Evolutionary conservation across 352 stramenopile genomes (phyloP).

Genomic region (Globisporangium iwayamae): DNA sequence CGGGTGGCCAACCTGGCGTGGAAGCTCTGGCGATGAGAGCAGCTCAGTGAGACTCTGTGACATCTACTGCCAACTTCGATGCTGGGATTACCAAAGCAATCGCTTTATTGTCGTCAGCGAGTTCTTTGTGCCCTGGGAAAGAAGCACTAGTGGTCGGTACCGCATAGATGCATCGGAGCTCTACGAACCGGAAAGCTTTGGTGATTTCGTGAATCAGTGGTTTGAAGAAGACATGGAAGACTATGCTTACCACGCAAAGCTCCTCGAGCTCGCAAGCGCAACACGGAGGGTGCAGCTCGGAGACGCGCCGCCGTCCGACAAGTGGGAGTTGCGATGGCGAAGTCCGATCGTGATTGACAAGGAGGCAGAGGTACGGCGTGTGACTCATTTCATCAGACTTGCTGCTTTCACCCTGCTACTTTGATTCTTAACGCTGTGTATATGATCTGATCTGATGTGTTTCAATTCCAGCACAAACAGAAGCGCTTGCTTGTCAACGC

Average conservation of each 20-base stretch:
- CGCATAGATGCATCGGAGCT: conserved; percentile 18
- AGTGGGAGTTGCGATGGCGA: conserved; percentile 79
- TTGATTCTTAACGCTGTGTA: conserved; percentile 2
- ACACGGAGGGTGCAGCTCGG: conserved; percentile 31
- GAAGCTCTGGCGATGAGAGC: conserved; percentile 26
- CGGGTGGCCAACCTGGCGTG: conserved; percentile 62
- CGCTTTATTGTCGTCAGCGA: conserved; percentile 52
- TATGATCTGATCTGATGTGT: background rate
- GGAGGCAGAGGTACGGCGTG: conserved; percentile 36
- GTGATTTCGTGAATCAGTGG: conserved; percentile 65
- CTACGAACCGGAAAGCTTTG: conserved; percentile 55
- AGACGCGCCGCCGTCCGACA: conserved; percentile 41
- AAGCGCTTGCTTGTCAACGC: conserved; percentile 62
- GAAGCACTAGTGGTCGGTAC: conserved; percentile 4
- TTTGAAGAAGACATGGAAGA: conserved; percentile 67
- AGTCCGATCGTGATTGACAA: conserved; percentile 54
- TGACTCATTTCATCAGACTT: background rate
- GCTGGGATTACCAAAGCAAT: conserved; percentile 52
- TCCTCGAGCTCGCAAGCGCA: conserved; percentile 37
- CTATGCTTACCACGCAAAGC: conserved; percentile 33
- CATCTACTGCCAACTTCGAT: conserved; percentile 68
- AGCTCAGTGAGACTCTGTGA: conserved; percentile 47
- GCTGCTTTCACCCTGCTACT: background rate
- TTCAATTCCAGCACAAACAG: conserved; percentile 47
- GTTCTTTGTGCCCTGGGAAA: conserved; percentile 78